Conservation (phyloP, 768 basidiomycete genomes). For the Psilocybe tampanensis region DNA sequence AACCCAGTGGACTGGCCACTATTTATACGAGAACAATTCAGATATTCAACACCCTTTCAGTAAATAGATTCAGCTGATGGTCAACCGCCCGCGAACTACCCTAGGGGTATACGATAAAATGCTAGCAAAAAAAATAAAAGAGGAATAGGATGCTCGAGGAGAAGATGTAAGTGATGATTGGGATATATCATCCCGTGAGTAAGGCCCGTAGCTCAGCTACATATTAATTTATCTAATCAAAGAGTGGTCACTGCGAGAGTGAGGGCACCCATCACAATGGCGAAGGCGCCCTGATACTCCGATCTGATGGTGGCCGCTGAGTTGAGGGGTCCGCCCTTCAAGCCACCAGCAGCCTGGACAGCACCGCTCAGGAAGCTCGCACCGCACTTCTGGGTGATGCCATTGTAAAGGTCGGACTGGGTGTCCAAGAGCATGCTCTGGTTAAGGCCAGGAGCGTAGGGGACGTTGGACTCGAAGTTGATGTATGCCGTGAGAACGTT, state of each 20-base stretch:
- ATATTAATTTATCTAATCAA: constrained; percentile 16
- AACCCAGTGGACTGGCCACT: background rate
- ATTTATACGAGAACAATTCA: background rate
- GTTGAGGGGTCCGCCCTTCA: constrained; percentile 30
- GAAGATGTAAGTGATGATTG: constrained; percentile 12
- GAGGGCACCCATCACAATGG: constrained; percentile 27
- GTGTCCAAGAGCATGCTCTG: constrained; percentile 65
- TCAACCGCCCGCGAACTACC: constrained; percentile 16
- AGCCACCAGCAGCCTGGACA: constrained; percentile 67
- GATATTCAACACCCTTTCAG: background rate
- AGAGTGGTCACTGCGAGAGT: constrained; percentile 26
- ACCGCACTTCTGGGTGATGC: constrained; percentile 67
- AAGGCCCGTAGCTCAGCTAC: constrained; percentile 20
- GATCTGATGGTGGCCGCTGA: constrained; percentile 25
- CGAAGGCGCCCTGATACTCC: constrained; percentile 23
- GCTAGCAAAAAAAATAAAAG: constrained; percentile 6
- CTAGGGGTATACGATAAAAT: constrained; percentile 19
- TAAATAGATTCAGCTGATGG: constrained; percentile 15
- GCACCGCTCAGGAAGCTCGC: constrained; percentile 66
- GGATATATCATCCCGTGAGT: background rate
- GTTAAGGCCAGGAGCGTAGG: constrained; percentile 76
- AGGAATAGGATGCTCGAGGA: constrained; percentile 13
- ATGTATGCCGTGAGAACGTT: constrained; percentile 77
- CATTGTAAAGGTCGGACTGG: constrained; percentile 68
- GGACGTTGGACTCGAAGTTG: constrained; percentile 65